Percentiles rank a stretch among this genome's conserved stretches.
phyloP scores from a whole-genome alignment of 768 basidiomycete species.

The Dacryopinax spathularia region DNA sequence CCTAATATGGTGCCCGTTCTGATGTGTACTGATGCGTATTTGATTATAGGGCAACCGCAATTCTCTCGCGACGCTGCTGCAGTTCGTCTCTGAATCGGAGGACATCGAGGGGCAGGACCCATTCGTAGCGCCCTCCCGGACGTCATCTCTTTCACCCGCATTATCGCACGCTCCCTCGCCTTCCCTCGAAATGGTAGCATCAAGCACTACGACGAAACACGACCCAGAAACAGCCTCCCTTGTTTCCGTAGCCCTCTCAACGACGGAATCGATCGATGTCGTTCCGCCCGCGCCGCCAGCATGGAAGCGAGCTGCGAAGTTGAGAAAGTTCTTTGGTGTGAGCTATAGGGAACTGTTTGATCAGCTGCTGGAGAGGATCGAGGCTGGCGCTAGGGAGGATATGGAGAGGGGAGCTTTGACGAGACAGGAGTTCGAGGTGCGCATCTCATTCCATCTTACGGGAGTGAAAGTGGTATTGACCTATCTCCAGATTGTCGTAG shows the following conservation, averaged over 20 bases:
- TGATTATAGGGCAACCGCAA: neutral
- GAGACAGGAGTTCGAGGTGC: neutral
- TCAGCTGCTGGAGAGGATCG: neutral
- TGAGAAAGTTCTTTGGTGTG: slow-evolving; percentile 2
- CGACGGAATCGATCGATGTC: neutral
- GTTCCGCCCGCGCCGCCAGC: neutral
- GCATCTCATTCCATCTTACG: neutral
- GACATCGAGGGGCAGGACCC: neutral
- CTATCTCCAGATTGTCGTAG: neutral
- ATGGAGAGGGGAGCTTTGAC: neutral
- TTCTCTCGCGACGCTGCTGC: neutral
- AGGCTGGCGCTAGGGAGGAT: neutral
- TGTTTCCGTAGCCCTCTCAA: neutral
- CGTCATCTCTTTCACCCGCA: neutral
- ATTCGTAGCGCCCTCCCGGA: neutral
- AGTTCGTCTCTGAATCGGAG: neutral
- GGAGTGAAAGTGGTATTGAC: neutral
- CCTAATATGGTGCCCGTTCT: neutral
- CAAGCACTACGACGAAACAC: neutral
- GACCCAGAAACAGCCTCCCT: neutral
- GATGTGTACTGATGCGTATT: neutral
- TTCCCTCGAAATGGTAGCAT: neutral
- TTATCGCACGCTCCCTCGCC: neutral
- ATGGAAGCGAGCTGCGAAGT: neutral
- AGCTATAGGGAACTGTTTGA: slow-evolving; percentile 1